phyloP scores from a whole-genome alignment of 129 eudicot species.

The Pittosporum tobira region DNA sequence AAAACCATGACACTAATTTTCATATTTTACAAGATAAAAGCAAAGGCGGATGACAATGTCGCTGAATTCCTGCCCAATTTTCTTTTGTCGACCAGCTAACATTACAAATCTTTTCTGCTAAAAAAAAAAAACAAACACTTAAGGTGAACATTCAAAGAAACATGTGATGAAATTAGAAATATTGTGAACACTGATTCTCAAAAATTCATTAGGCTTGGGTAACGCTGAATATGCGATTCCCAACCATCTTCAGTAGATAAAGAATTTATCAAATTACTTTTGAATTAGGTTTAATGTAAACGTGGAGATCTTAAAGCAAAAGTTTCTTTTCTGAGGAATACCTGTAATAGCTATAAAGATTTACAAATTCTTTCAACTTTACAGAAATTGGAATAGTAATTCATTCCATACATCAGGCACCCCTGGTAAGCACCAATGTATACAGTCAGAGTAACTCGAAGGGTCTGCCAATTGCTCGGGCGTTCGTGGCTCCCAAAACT shows the following conservation, averaged over 20 bases:
- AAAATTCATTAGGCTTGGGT: not conserved
- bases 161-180: not conserved
- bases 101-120: too few species aligned
- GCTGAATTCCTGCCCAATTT: too few species aligned
- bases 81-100: too few species aligned
- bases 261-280: not conserved
- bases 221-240: not conserved
- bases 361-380: not conserved
- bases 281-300: not conserved
- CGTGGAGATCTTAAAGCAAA: not conserved
- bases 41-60: too few species aligned
- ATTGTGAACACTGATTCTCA: not conserved
- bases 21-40: too few species aligned
- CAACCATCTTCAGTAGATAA: not conserved
- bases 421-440: slow-evolving; percentile 99
- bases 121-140: too few species aligned
- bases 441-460: slow-evolving; percentile 74
- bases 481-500: slow-evolving; percentile 73
- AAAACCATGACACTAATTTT: too few species aligned
- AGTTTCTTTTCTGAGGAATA: not conserved
- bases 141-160: not conserved
- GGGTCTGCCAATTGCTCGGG: slow-evolving; percentile 66
- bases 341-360: not conserved
- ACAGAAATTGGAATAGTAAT: slow-evolving; percentile 60
- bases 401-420: slow-evolving; percentile 95